phyloP scores from a whole-genome alignment of 1,284 basidiomycete genomes.

The Kalmanozyma brasiliensis region DNA sequence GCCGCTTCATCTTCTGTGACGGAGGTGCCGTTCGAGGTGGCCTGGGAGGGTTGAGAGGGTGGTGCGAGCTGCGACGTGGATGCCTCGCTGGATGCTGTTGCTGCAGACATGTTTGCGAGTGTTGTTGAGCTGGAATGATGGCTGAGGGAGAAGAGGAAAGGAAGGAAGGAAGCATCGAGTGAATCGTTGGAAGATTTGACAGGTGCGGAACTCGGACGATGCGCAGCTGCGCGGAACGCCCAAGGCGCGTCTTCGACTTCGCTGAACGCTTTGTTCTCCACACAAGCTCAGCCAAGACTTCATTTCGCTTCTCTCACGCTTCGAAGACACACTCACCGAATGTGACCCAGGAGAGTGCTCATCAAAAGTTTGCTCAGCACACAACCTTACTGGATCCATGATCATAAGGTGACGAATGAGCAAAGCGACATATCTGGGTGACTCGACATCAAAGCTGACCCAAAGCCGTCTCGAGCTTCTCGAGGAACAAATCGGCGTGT shows the following conservation, averaged over 20 bases:
- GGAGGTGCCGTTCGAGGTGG: constrained; percentile 5
- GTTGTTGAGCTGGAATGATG: no score
- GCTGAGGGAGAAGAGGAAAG: constrained; percentile 3
- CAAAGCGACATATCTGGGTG: no score
- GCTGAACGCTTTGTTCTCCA: constrained; percentile 19
- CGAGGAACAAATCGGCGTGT: constrained; percentile 69
- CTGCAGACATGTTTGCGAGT: background rate
- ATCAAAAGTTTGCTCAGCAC: no score
- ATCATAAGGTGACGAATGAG: constrained; percentile 1
- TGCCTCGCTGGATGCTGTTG: constrained; percentile 3
- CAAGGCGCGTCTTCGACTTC: constrained; percentile 2
- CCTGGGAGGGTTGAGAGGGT: background rate
- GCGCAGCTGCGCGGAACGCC: constrained; percentile 2
- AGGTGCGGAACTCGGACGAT: constrained; percentile 16
- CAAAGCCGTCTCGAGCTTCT: constrained; percentile 61
- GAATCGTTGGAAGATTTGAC: background rate
- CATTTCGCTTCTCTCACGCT: no score
- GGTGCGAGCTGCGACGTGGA: constrained; percentile 5
- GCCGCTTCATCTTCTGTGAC: constrained; percentile 78
- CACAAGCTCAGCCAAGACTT: no score
- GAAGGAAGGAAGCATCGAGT: background rate
- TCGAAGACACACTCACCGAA: no score
- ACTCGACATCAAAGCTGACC: constrained; percentile 13
- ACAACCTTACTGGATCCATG: background rate
- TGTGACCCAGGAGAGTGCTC: no score